Percentiles rank a stretch among this genome's conserved stretches.
phyloP scores from a whole-genome alignment of 805 yeast species.

The Starmerella scarabaei region DNA sequence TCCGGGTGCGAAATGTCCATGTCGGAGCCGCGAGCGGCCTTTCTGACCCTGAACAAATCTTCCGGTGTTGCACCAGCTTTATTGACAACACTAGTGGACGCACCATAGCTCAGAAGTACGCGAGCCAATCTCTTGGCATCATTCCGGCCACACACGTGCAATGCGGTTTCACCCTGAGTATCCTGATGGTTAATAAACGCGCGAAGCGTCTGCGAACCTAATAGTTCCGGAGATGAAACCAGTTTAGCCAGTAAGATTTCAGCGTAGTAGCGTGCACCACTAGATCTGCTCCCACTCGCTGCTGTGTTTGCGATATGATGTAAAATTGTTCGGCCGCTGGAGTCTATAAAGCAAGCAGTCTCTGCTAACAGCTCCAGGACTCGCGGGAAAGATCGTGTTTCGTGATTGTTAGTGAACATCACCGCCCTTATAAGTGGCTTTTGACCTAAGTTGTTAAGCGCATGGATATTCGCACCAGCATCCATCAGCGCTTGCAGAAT shows the following conservation, averaged over 20 bases:
- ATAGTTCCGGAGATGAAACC: constrained; percentile 32
- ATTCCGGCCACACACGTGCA: constrained; percentile 59
- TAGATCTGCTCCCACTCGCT: constrained; percentile 50
- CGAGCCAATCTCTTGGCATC: constrained; percentile 37
- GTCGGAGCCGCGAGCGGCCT: not conserved
- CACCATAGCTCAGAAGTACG: constrained; percentile 37
- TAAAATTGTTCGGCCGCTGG: constrained; percentile 56
- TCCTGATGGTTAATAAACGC: constrained; percentile 63
- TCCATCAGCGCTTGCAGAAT: constrained; percentile 63
- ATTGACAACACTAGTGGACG: constrained; percentile 34
- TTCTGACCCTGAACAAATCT: constrained; percentile 17
- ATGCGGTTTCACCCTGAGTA: constrained; percentile 68
- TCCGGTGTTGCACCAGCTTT: constrained; percentile 31
- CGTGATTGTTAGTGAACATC: constrained; percentile 75
- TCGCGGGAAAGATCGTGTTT: constrained; percentile 64
- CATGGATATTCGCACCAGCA: constrained; percentile 58
- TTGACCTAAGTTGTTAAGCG: constrained; percentile 58
- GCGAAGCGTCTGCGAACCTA: constrained; percentile 19
- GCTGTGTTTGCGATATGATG: constrained; percentile 74
- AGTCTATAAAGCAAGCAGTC: constrained; percentile 68
- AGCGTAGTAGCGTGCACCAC: constrained; percentile 72
- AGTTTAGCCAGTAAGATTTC: constrained; percentile 64
- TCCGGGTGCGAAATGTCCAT: not conserved
- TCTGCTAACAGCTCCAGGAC: constrained; percentile 64
- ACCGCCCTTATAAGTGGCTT: constrained; percentile 79